phyloP scores from a whole-genome alignment of 1,284 basidiomycete genomes.

The Trichosporon sp. region DNA sequence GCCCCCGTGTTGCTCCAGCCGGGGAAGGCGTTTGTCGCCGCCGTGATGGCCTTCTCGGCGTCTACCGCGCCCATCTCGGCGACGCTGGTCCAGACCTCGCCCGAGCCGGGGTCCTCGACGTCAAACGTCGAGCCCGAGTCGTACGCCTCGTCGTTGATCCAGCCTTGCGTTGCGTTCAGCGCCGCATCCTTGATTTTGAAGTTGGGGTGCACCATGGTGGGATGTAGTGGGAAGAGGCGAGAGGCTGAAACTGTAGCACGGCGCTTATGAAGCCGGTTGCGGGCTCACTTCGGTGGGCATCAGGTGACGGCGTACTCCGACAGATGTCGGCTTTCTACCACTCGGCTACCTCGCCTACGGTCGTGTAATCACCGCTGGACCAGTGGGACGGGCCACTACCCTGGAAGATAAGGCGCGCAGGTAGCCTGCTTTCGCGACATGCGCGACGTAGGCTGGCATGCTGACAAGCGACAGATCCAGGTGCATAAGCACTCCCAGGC shows the following conservation, averaged over 20 bases:
- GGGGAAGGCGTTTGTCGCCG: slow-evolving; percentile 33
- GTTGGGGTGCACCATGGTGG: slow-evolving; percentile 30
- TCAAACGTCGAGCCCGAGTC: slow-evolving; percentile 25
- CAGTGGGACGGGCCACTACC: background rate
- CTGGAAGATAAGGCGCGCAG: background rate
- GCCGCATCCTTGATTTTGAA: slow-evolving; percentile 32
- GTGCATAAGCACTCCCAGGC: too few species aligned
- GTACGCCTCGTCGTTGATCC: slow-evolving; percentile 31
- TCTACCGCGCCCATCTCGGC: slow-evolving; percentile 31
- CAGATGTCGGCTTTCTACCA: background rate
- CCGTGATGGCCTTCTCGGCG: slow-evolving; percentile 33
- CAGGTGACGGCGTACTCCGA: slow-evolving; percentile 3
- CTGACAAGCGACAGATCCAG: too few species aligned
- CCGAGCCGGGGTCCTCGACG: slow-evolving; percentile 31
- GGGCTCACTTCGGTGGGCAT: background rate
- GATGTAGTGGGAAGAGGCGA: background rate
- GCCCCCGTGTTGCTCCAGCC: slow-evolving; percentile 22
- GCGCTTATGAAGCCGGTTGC: background rate
- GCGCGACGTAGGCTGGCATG: background rate
- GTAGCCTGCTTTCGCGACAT: background rate
- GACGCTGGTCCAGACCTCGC: slow-evolving; percentile 28
- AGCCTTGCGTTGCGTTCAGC: slow-evolving; percentile 29
- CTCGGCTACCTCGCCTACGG: slow-evolving; percentile 11
- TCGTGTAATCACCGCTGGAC: background rate
- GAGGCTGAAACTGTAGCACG: background rate